Conservation (phyloP, 257 asterid genomes). For the Solanum chmielewskii region DNA sequence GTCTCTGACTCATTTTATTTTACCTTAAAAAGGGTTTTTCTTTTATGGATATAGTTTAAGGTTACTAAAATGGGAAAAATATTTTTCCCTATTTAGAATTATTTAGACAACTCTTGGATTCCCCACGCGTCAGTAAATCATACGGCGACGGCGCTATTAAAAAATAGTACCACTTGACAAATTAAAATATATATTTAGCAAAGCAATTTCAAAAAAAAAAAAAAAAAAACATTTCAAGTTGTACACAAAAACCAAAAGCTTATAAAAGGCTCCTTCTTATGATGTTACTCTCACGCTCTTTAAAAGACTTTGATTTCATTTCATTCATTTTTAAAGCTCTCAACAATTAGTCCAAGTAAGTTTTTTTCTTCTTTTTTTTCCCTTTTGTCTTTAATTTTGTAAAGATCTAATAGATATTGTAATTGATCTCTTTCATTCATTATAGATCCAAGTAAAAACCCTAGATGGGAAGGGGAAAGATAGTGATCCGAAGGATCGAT, state of each 20-base stretch:
- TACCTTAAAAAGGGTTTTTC: background rate
- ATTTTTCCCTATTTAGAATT: slow-evolving; percentile 18
- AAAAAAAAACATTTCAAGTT: background rate
- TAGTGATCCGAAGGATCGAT: slow-evolving; percentile 27
- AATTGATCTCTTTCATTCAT: background rate
- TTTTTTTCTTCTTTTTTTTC: background rate
- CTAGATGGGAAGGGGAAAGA: slow-evolving; percentile 40
- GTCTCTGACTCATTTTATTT: background rate
- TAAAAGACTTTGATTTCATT: background rate
- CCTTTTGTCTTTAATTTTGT: background rate
- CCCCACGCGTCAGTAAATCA: slow-evolving; percentile 38
- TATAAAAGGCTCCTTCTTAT: slow-evolving; percentile 10
- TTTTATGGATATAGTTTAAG: slow-evolving; percentile 7
- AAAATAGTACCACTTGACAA: background rate
- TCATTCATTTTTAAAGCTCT: background rate
- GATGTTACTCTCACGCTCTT: background rate
- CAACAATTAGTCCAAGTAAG: slow-evolving; percentile 2
- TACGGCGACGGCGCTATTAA: slow-evolving; percentile 25
- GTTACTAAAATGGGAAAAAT: slow-evolving; percentile 8
- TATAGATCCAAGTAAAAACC: slow-evolving; percentile 11
- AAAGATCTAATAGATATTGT: background rate
- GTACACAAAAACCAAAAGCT: background rate
- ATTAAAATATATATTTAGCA: background rate
- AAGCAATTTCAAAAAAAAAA: background rate
- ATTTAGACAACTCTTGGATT: slow-evolving; percentile 13